These are phyloP conservation scores for Starmerella lactis-condensi DNA, from an alignment of 805 yeast species.

Conservation along the genomic window DNA sequence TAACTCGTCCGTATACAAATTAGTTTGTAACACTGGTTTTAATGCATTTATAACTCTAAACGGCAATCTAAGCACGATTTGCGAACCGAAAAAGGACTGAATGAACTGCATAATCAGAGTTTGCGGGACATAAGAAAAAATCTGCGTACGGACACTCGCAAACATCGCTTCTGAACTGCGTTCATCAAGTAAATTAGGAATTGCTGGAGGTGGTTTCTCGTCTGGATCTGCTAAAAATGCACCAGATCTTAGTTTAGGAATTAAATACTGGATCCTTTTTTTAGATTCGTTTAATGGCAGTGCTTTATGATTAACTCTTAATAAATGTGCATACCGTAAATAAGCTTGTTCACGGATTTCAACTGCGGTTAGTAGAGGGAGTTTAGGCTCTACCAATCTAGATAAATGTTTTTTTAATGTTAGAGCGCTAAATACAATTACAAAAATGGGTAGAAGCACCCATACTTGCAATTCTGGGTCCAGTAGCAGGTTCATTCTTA, in stretches of 20 bases:
- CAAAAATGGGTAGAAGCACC: conserved; percentile 78
- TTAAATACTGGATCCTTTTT: conserved; percentile 32
- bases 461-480: conserved; percentile 74
- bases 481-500: conserved; percentile 32
- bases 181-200: conserved; percentile 37
- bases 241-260: conserved; percentile 33
- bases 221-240: conserved; percentile 37
- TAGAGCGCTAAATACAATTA: conserved; percentile 80
- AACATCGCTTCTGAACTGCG: conserved; percentile 51
- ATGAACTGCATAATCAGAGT: conserved; percentile 94
- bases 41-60: conserved; percentile 80
- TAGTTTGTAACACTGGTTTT: conserved; percentile 80
- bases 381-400: conserved; percentile 37
- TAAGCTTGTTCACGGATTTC: conserved; percentile 39
- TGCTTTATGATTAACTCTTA: conserved; percentile 40
- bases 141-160: conserved; percentile 60
- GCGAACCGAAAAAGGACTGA: conserved; percentile 79
- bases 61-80: conserved; percentile 71
- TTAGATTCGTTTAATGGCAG: conserved; percentile 34
- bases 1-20: conserved; percentile 65
- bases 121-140: conserved; percentile 77
- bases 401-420: conserved; percentile 54
- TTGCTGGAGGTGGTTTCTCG: conserved; percentile 31
- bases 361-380: conserved; percentile 35
- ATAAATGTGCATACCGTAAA: conserved; percentile 37